Percentiles rank a stretch among this genome's conserved stretches.
Evolutionary conservation across 176 grass and related monocot species (phyloP).

Genomic region (Rhipidocladum racemiflorum): DNA sequence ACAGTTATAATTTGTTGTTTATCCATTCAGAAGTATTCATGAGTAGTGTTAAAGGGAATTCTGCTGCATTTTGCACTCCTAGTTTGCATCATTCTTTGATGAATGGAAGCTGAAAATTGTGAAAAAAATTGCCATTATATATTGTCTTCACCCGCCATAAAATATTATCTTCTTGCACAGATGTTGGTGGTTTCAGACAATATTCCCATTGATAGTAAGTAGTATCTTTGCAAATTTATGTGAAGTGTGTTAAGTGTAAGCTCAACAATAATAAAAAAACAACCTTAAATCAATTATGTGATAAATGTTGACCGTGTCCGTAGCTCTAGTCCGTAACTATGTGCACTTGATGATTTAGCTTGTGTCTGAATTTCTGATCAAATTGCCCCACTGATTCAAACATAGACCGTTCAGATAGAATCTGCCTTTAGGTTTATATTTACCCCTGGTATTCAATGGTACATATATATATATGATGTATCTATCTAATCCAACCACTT

Average conservation of each 20-base stretch:
- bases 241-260: neutral
- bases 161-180: neutral
- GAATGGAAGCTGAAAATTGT: neutral
- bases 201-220: neutral
- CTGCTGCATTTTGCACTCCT: neutral
- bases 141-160: neutral
- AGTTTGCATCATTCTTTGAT: neutral
- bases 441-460: neutral
- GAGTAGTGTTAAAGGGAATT: neutral
- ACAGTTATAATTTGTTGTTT: slow-evolving; percentile 23
- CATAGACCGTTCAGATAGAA: neutral
- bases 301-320: neutral
- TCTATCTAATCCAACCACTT: slow-evolving; percentile 18
- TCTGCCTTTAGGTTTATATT: neutral
- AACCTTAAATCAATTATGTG: neutral
- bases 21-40: slow-evolving; percentile 28
- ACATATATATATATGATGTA: neutral
- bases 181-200: neutral
- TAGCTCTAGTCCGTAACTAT: neutral
- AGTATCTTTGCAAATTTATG: neutral
- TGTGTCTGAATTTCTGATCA: neutral
- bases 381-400: neutral
- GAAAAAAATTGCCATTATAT: neutral
- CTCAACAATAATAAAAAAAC: neutral
- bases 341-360: neutral